Evolutionary conservation across 139 green algal genomes (phyloP), one percentile per base, ranked within the genome.

Genomic region (Astrephomene gubernaculifera): DNA sequence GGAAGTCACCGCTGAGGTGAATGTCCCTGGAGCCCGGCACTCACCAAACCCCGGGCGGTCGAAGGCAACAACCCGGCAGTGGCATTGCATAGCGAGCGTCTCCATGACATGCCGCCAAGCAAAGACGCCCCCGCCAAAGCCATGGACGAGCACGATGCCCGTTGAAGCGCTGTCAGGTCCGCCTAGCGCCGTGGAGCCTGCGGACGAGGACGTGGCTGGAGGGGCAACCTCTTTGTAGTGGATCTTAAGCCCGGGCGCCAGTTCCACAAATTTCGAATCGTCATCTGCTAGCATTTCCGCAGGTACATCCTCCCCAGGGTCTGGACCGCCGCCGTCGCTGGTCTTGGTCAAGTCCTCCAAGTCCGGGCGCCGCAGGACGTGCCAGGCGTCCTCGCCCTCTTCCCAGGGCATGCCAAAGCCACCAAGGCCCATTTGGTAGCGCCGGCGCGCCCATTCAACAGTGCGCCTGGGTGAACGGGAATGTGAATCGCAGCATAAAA

Each of bases 51-150:
- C 81, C 2, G 88, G 88, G 35, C 79, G 63, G 65, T 90, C 86
- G 78, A 88, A 88, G 12, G 90, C 82, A 2, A 92, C 61, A 4
- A 90, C 86, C 2, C 76, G 72, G 74, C 92, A 94, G 31, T 90
- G 84, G 49, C 74, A 88, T 29, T 91, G 79, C 36, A 90, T 52
- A 0, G 95, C 95, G 35, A 98, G 90, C 1, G 89, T 83, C 82
- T 92, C 88, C 92, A 96, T 92, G 2, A 98, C 61, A 67, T 97
- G 92, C 6, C 95, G 92, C 94, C 94, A 98, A 21, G 92, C 69
- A 84, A 97, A 97, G 24, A 91, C 88, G 2, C 94, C 95, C 17
- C 91, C 94, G 43, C 94, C 95, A 92, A 95, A 97, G 31, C 93
- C 91, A 83, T 98, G 95, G 7, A 97, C 82, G 43, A 97, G 86